These are phyloP conservation scores for Aspergillus novofumigatus DNA, from an alignment of 2,329 filamentous ascomycete genomes.

Conservation along the genomic window DNA sequence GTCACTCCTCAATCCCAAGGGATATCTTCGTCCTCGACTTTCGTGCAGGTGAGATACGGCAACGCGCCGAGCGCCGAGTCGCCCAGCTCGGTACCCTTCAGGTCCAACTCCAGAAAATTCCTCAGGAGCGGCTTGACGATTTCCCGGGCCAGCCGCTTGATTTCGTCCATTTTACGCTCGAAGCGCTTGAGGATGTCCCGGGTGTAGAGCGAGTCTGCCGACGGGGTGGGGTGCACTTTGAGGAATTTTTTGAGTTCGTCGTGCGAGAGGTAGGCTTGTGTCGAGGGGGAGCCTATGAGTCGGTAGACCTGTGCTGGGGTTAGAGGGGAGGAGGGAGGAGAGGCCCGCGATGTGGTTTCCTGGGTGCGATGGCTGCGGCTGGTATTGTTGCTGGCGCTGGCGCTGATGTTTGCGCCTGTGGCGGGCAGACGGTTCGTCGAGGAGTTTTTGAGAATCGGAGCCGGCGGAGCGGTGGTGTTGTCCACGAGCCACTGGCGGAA, in stretches of 20 bases:
- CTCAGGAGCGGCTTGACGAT: slow-evolving; percentile 81
- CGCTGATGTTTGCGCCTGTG: slow-evolving; percentile 5
- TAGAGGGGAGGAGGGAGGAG: slow-evolving; percentile 26
- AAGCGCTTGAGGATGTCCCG: slow-evolving; percentile 82
- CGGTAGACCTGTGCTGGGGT: slow-evolving; percentile 68
- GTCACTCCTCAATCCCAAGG: slow-evolving; percentile 50
- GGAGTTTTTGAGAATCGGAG: slow-evolving; percentile 43
- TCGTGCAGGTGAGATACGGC: slow-evolving; percentile 63
- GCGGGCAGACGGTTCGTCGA: slow-evolving; percentile 5
- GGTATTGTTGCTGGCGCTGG: slow-evolving; percentile 7
- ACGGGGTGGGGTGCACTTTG: slow-evolving; percentile 62
- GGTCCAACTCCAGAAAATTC: slow-evolving; percentile 76
- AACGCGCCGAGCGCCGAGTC: slow-evolving; percentile 45
- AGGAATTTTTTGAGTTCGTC: slow-evolving; percentile 90
- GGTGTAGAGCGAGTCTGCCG: slow-evolving; percentile 65
- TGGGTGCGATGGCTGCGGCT: slow-evolving; percentile 10
- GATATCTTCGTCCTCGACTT: slow-evolving; percentile 58
- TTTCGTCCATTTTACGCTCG: slow-evolving; percentile 80
- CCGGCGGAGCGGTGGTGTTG: slow-evolving; percentile 70
- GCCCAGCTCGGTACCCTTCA: slow-evolving; percentile 41
- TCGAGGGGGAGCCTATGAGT: slow-evolving; percentile 61
- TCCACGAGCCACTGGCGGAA: slow-evolving; percentile 94
- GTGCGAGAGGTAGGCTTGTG: slow-evolving; percentile 66
- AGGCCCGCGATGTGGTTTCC: slow-evolving; percentile 14
- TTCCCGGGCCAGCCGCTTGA: slow-evolving; percentile 79